A percentile compares a stretch with the other conserved stretches of the same genome.
phyloP scores from a whole-genome alignment of 495 filamentous ascomycete species.

The Lasiosphaeriaceae sp. region DNA sequence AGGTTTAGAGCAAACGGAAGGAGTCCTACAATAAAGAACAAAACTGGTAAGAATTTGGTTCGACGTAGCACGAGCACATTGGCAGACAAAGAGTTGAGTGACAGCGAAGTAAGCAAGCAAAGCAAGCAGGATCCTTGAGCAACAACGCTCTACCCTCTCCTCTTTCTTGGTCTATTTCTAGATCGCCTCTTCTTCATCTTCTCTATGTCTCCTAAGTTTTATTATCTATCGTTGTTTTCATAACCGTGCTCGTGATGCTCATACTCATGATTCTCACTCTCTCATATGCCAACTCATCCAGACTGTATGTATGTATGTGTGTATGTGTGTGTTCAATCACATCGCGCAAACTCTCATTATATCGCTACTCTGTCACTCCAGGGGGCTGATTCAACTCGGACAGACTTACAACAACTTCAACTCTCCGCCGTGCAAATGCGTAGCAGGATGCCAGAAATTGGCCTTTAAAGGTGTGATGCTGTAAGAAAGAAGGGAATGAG shows the following conservation, averaged over 20 bases:
- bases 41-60: neutral
- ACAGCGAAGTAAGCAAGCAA: neutral
- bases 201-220: neutral
- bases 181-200: neutral
- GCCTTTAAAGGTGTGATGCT: slow-evolving; percentile 89
- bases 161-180: slow-evolving; percentile 2
- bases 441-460: slow-evolving; percentile 81
- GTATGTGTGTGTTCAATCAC: too few species aligned
- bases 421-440: slow-evolving; percentile 59
- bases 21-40: neutral
- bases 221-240: neutral
- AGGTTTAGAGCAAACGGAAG: neutral
- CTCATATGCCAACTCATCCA: too few species aligned
- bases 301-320: too few species aligned
- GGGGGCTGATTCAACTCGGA: neutral
- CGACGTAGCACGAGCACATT: neutral
- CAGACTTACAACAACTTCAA: slow-evolving; percentile 93
- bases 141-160: neutral
- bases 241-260: neutral
- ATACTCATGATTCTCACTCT: too few species aligned
- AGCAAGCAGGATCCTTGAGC: neutral
- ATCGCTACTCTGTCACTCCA: neutral
- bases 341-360: too few species aligned
- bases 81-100: too few species aligned
- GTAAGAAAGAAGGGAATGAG: slow-evolving; percentile 1